phyloP scores from a whole-genome alignment of 129 eudicot genomes.

The Helichrysum umbraculigerum region DNA sequence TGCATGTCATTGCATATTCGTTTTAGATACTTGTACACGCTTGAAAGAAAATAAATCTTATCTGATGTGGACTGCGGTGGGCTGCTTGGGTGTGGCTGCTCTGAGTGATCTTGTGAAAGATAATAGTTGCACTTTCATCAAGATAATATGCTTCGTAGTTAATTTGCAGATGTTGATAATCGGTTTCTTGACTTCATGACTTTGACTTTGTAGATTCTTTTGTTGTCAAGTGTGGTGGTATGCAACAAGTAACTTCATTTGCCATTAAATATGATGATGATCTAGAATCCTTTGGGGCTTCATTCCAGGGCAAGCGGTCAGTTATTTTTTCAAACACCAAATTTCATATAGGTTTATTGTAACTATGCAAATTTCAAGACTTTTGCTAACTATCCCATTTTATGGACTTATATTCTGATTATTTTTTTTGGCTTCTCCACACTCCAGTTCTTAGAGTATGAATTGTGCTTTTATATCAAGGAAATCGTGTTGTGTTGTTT shows the following conservation, averaged over 20 bases:
- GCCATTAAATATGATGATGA: no score
- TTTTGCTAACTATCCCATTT: background rate
- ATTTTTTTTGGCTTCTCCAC: slow-evolving; percentile 28
- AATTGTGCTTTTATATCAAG: slow-evolving; percentile 92
- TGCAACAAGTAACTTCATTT: no score
- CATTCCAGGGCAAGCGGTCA: no score
- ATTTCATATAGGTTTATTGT: no score
- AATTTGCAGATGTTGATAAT: no score
- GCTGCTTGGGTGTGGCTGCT: slow-evolving; percentile 85
- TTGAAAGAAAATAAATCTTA: slow-evolving; percentile 77
- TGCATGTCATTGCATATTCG: slow-evolving; percentile 58
- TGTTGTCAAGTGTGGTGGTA: no score
- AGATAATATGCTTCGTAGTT: no score
- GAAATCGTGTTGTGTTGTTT: slow-evolving; percentile 95
- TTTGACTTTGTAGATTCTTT: no score
- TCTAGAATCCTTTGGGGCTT: no score
- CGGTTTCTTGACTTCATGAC: no score
- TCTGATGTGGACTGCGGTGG: slow-evolving; percentile 85
- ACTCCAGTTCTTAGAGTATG: slow-evolving; percentile 90
- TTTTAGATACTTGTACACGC: slow-evolving; percentile 63
- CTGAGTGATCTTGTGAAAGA: slow-evolving; percentile 84
- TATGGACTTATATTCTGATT: slow-evolving; percentile 4
- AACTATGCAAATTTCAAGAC: background rate
- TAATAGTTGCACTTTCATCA: background rate
- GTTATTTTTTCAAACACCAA: no score